Conservation (phyloP, 495 filamentous ascomycete species). For the Ramalina intermedia region DNA sequence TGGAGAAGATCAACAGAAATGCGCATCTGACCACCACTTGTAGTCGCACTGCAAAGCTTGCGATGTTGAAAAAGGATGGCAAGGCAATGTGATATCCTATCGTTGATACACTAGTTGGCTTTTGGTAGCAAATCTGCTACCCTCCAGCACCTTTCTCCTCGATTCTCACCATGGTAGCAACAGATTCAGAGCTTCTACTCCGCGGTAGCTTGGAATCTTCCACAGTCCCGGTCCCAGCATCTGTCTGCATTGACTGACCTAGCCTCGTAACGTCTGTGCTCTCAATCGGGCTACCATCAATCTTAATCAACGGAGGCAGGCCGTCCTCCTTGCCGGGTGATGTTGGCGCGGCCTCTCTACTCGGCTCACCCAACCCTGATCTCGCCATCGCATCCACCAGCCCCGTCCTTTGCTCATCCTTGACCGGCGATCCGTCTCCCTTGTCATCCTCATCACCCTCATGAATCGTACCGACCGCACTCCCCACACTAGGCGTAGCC, state of each 20-base stretch:
- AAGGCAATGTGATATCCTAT: no score
- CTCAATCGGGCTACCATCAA: not conserved
- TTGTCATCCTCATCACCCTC: slow-evolving; percentile 55
- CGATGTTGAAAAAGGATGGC: no score
- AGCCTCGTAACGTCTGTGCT: not conserved
- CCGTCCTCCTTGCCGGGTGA: slow-evolving; percentile 2
- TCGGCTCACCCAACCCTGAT: no score
- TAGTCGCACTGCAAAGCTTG: no score
- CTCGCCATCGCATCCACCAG: not conserved
- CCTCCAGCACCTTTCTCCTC: not conserved
- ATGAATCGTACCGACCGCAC: slow-evolving; percentile 52
- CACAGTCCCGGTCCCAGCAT: not conserved
- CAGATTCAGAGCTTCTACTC: slow-evolving; percentile 2
- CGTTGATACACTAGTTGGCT: no score
- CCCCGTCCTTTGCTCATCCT: not conserved
- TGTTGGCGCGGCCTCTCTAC: no score
- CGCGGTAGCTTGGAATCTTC: not conserved
- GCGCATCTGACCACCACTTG: no score
- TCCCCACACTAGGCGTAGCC: slow-evolving; percentile 61
- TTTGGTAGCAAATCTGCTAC: not conserved
- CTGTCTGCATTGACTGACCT: not conserved
- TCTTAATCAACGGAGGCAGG: not conserved
- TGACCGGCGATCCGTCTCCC: not conserved
- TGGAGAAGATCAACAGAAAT: no score
- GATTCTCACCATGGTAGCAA: slow-evolving; percentile 1